Evolutionary conservation across 2,329 filamentous ascomycete species (phyloP).

Genomic region (Exophiala mesophila): DNA sequence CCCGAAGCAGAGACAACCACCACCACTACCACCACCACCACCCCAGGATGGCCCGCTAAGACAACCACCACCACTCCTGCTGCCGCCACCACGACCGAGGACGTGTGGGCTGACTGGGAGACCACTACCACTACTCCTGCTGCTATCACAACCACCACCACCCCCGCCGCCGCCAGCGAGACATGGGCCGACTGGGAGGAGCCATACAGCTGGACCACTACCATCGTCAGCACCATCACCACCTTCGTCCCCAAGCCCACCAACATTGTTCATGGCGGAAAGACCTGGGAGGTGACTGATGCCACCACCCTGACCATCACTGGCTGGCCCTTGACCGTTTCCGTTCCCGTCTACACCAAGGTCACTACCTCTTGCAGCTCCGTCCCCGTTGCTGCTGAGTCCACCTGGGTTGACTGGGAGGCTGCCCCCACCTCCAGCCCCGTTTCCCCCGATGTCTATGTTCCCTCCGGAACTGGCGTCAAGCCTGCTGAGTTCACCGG

Average conservation of each 20-base stretch:
- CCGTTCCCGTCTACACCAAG: slow-evolving; percentile 25
- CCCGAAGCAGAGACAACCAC: slow-evolving; percentile 12
- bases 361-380: slow-evolving; percentile 24
- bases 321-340: slow-evolving; percentile 28
- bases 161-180: slow-evolving; percentile 9
- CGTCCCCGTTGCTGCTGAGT: slow-evolving; percentile 2
- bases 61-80: slow-evolving; percentile 6
- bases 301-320: slow-evolving; percentile 29
- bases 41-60: neutral
- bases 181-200: slow-evolving; percentile 21
- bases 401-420: slow-evolving; percentile 7
- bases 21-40: slow-evolving; percentile 13
- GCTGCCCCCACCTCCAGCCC: slow-evolving; percentile 12
- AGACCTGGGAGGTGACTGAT: slow-evolving; percentile 26
- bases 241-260: slow-evolving; percentile 26
- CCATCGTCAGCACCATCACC: slow-evolving; percentile 26
- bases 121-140: slow-evolving; percentile 12
- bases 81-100: slow-evolving; percentile 3
- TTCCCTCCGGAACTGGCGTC: neutral
- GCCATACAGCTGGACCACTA: slow-evolving; percentile 23
- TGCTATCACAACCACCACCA: slow-evolving; percentile 6
- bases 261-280: slow-evolving; percentile 23
- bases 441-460: slow-evolving; percentile 4
- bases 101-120: slow-evolving; percentile 11
- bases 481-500: slow-evolving; percentile 22